Evolutionary conservation across 73 alveolate genomes (phyloP).

Genomic region (Paramecium tetraurelia): DNA sequence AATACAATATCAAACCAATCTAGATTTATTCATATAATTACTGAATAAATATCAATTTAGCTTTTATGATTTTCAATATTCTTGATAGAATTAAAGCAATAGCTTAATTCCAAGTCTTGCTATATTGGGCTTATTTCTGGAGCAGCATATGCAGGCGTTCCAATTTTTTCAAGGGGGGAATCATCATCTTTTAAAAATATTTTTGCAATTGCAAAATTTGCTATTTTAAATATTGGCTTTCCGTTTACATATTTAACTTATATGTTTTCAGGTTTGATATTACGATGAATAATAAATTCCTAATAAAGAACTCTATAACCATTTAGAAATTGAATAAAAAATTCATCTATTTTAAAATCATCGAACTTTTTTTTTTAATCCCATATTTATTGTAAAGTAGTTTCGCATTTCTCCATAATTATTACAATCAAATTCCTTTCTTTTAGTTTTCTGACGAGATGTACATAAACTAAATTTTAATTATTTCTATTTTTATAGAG

Average conservation of each 20-base stretch:
- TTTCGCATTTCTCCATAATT: not conserved
- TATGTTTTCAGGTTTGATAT: conserved; percentile 42
- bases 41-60: not conserved
- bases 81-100: not conserved
- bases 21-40: not conserved
- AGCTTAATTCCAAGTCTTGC: not conserved
- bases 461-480: too few species aligned
- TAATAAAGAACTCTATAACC: conserved; percentile 22
- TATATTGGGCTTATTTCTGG: not conserved
- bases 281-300: conserved; percentile 21
- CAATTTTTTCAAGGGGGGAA: not conserved
- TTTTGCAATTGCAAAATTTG: not conserved
- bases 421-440: too few species aligned
- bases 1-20: not conserved
- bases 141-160: not conserved
- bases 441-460: too few species aligned
- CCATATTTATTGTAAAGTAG: not conserved
- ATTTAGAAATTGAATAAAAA: not conserved
- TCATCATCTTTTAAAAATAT: not conserved
- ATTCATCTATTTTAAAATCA: not conserved
- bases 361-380: not conserved
- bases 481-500: too few species aligned
- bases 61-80: not conserved
- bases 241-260: not conserved
- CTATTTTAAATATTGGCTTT: not conserved